Percentiles rank a stretch among this genome's conserved stretches.
Conservation (phyloP, 2,329 filamentous ascomycete genomes). For the Beauveria rudraprayagi region DNA sequence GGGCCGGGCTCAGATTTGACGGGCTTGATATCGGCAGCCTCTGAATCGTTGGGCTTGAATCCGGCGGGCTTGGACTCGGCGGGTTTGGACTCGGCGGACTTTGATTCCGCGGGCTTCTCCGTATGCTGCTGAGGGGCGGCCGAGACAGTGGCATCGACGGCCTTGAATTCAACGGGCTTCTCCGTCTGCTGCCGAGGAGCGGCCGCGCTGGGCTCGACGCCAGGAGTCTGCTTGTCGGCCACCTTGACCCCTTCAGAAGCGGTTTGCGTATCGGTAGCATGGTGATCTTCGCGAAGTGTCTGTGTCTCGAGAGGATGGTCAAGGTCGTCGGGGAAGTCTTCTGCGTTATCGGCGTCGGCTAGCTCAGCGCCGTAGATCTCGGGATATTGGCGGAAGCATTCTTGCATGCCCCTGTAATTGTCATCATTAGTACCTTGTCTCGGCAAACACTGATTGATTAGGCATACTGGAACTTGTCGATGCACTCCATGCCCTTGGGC, state of each 20-base stretch:
- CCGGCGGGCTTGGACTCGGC: no score
- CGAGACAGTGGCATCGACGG: neutral
- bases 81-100: neutral
- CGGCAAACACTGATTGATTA: neutral
- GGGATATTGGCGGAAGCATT: constrained; percentile 88
- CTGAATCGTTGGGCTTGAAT: no score
- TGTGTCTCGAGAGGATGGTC: neutral
- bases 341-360: constrained; percentile 57
- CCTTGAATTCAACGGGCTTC: neutral
- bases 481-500: constrained; percentile 95
- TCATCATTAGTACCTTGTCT: constrained; percentile 19
- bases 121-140: neutral
- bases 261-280: constrained; percentile 2
- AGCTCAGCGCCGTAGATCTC: constrained; percentile 89
- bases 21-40: neutral
- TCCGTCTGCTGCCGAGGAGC: neutral
- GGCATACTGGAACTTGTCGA: constrained; percentile 91
- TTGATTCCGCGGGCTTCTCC: neutral
- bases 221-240: neutral
- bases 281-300: neutral
- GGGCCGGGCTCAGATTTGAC: neutral
- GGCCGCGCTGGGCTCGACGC: neutral
- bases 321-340: constrained; percentile 19
- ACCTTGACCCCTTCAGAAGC: neutral
- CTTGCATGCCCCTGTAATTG: constrained; percentile 74